These are phyloP conservation scores for Spinellus fusiger DNA, from an alignment of 192 early-diverging fungal species.

Conservation along the genomic window DNA sequence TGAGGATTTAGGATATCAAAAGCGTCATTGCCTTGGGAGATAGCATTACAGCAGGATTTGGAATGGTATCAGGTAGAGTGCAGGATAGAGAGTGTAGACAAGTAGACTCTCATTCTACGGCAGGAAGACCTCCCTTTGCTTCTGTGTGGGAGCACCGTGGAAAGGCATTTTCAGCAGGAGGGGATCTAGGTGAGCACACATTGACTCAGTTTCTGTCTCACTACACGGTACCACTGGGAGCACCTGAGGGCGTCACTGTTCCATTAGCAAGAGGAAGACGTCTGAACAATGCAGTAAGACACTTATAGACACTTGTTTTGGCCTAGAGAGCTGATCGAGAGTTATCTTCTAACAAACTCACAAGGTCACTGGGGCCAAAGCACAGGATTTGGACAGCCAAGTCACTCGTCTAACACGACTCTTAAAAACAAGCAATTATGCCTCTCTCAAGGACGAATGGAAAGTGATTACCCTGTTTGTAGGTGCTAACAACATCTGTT, in stretches of 20 bases:
- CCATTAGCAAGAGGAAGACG: constrained; percentile 41
- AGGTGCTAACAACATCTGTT: constrained; percentile 53
- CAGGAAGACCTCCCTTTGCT: constrained; percentile 43
- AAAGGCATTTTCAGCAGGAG: constrained; percentile 47
- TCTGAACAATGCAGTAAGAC: constrained; percentile 44
- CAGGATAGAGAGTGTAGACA: background rate
- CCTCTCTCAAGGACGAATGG: constrained; percentile 37
- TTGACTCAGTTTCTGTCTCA: constrained; percentile 40
- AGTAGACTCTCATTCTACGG: background rate
- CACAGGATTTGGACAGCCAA: constrained; percentile 34
- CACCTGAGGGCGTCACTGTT: constrained; percentile 38
- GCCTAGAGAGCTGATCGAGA: too few species aligned
- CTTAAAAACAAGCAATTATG: constrained; percentile 27
- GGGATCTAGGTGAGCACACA: constrained; percentile 44
- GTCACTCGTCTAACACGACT: constrained; percentile 28
- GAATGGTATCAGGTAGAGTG: constrained; percentile 39
- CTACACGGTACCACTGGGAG: constrained; percentile 21
- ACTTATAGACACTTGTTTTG: background rate
- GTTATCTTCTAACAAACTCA: background rate
- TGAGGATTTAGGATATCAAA: constrained; percentile 37
- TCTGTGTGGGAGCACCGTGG: constrained; percentile 45
- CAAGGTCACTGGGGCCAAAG: constrained; percentile 47
- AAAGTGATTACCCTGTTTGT: constrained; percentile 49
- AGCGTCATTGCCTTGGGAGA: constrained; percentile 45
- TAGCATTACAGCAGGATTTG: constrained; percentile 51